A percentile compares a stretch with the other conserved stretches of the same genome.
Conservation (phyloP, 768 basidiomycete species). For the Termitomyces sp. region DNA sequence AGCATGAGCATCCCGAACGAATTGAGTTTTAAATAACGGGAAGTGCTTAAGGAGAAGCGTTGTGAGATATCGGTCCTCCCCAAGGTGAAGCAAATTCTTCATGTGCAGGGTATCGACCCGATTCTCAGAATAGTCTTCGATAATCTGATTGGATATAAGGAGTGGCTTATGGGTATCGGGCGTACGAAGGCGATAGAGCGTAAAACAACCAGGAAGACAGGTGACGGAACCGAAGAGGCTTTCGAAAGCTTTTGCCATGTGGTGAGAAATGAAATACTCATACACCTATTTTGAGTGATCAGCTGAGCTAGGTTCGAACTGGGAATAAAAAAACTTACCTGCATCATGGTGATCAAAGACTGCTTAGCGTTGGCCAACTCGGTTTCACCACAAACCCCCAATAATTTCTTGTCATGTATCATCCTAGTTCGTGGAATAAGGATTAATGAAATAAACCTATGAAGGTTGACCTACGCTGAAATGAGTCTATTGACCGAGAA, state of each 20-base stretch:
- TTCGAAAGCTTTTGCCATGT: slow-evolving; percentile 98
- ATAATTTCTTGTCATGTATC: slow-evolving; percentile 93
- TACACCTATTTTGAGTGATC: slow-evolving; percentile 59
- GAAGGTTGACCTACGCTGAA: slow-evolving; percentile 68
- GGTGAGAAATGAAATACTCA: slow-evolving; percentile 99
- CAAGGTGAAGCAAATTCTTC: slow-evolving; percentile 97
- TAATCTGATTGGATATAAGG: slow-evolving; percentile 85
- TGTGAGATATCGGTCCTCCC: slow-evolving; percentile 98
- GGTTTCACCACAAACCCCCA: slow-evolving; percentile 96
- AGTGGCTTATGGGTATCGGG: slow-evolving; percentile 95
- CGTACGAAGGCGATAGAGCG: slow-evolving; percentile 91
- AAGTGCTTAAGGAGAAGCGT: slow-evolving; percentile 96
- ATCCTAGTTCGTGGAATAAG: slow-evolving; percentile 50
- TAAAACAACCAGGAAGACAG: slow-evolving; percentile 98
- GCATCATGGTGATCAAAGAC: slow-evolving; percentile 96
- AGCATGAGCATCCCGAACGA: slow-evolving; percentile 91
- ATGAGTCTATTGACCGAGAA: slow-evolving; percentile 86
- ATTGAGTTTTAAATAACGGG: slow-evolving; percentile 91
- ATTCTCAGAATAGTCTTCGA: slow-evolving; percentile 92
- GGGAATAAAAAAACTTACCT: slow-evolving; percentile 37
- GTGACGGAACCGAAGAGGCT: slow-evolving; percentile 96
- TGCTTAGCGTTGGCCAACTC: slow-evolving; percentile 90
- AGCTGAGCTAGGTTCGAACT: not conserved
- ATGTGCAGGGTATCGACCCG: slow-evolving; percentile 97
- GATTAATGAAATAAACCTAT: not conserved